A percentile compares a stretch with the other conserved stretches of the same genome.
phyloP scores from a whole-genome alignment of 2,329 filamentous ascomycete genomes.

The Cryphonectria japonica region DNA sequence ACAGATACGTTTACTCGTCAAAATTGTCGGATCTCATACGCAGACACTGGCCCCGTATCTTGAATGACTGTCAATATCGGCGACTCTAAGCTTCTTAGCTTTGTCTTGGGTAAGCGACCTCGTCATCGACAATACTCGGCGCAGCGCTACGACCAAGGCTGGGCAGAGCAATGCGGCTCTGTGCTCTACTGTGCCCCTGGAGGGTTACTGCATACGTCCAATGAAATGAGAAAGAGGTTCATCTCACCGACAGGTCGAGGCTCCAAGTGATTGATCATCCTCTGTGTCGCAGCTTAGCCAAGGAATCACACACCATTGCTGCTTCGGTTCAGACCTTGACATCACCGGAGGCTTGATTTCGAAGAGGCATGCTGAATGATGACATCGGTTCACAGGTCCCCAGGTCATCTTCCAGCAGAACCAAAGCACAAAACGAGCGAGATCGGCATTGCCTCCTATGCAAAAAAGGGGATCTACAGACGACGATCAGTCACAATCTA shows the following conservation, averaged over 20 bases:
- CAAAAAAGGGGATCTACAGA: slow-evolving; percentile 17
- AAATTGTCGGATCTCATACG: background rate
- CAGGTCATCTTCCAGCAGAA: too few species aligned
- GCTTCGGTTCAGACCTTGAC: slow-evolving; percentile 29
- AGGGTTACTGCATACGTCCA: slow-evolving; percentile 45
- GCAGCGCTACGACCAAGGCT: slow-evolving; percentile 45
- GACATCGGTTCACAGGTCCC: too few species aligned
- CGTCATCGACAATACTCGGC: slow-evolving; percentile 38
- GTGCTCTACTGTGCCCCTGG: slow-evolving; percentile 47
- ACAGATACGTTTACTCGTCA: background rate
- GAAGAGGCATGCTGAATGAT: background rate
- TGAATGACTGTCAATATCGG: slow-evolving; percentile 45
- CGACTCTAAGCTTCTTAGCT: slow-evolving; percentile 40
- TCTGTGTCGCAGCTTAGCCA: slow-evolving; percentile 36
- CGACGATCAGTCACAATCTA: slow-evolving; percentile 27
- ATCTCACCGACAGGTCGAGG: slow-evolving; percentile 45
- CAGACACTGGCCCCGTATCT: background rate
- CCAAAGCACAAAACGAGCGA: background rate
- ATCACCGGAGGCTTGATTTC: background rate
- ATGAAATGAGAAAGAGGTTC: slow-evolving; percentile 44
- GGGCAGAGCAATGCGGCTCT: slow-evolving; percentile 47
- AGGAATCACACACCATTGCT: slow-evolving; percentile 40
- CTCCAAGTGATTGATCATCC: slow-evolving; percentile 27
- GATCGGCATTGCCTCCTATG: background rate
- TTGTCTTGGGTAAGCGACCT: slow-evolving; percentile 43